Percentiles rank a stretch among this genome's conserved stretches.
Conservation (phyloP, 208 protist species). For the Strigomonas culicis region DNA sequence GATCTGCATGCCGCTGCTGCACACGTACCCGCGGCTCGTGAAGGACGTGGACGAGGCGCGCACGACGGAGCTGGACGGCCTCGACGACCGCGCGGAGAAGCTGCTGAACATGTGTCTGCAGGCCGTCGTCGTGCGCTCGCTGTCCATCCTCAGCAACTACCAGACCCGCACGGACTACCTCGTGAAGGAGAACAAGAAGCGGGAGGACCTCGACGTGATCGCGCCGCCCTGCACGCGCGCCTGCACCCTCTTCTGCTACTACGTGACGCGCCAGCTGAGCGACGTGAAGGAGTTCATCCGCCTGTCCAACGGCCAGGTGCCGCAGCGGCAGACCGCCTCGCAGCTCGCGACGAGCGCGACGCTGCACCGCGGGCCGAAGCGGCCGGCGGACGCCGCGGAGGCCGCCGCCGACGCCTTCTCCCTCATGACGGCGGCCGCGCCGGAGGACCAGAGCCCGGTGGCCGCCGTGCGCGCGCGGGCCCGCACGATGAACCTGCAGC, state of each 20-base stretch:
- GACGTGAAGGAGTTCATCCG: slow-evolving; percentile 82
- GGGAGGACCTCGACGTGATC: slow-evolving; percentile 32
- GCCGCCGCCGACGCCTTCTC: background rate
- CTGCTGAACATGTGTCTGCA: slow-evolving; percentile 74
- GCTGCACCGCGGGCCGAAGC: background rate
- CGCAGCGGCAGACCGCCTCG: slow-evolving; percentile 25
- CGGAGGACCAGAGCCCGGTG: slow-evolving; percentile 12
- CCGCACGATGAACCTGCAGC: slow-evolving; percentile 74
- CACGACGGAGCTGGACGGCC: slow-evolving; percentile 30
- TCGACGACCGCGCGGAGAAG: slow-evolving; percentile 68
- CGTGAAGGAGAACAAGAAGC: slow-evolving; percentile 45
- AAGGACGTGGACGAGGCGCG: slow-evolving; percentile 57
- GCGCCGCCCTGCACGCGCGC: slow-evolving; percentile 81
- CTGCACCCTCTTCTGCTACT: slow-evolving; percentile 87
- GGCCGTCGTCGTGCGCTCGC: slow-evolving; percentile 67
- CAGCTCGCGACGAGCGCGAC: slow-evolving; percentile 13
- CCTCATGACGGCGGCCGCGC: background rate
- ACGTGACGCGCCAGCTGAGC: slow-evolving; percentile 77
- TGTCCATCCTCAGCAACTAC: slow-evolving; percentile 79
- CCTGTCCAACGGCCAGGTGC: slow-evolving; percentile 60
- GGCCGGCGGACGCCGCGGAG: background rate
- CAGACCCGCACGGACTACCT: slow-evolving; percentile 72
- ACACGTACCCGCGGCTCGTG: slow-evolving; percentile 39
- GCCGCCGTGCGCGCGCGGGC: slow-evolving; percentile 56
- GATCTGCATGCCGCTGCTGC: slow-evolving; percentile 53